phyloP scores from a whole-genome alignment of 2,329 filamentous ascomycete genomes.

The Macrophomina tecta region DNA sequence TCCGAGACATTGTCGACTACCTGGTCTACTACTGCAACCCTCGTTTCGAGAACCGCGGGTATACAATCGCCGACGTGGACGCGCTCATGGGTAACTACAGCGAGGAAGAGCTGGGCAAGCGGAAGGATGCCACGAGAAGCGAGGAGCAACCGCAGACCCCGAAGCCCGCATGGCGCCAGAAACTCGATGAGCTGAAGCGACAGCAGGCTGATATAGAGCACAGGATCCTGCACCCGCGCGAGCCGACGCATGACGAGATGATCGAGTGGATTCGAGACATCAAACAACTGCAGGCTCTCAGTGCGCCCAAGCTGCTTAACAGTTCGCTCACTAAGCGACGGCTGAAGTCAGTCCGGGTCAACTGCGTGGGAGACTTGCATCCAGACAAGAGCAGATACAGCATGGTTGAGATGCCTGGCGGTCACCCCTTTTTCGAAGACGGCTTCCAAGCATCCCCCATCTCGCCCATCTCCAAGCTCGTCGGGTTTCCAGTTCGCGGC shows the following conservation, averaged over 20 bases:
- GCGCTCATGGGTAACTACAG: not conserved
- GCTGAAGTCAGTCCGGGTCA: conserved; percentile 9
- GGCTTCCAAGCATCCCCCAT: conserved; percentile 1
- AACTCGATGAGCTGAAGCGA: conserved; percentile 7
- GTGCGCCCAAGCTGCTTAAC: conserved; percentile 3
- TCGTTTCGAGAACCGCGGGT: not conserved
- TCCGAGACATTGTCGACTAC: conserved; percentile 9
- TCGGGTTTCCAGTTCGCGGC: conserved; percentile 3
- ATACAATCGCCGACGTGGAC: conserved; percentile 8
- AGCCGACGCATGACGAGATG: conserved; percentile 3
- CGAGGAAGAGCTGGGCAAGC: not conserved
- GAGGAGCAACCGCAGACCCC: not conserved
- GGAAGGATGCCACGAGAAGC: not conserved
- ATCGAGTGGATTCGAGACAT: conserved; percentile 5
- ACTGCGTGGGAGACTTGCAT: conserved; percentile 13
- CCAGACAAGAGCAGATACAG: not conserved
- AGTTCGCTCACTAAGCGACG: not conserved
- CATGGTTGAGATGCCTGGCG: not conserved
- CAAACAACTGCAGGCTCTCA: not conserved
- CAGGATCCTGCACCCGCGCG: conserved; percentile 4
- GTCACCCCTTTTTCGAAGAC: conserved; percentile 11
- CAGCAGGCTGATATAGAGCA: conserved; percentile 9
- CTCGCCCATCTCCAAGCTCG: conserved; percentile 17
- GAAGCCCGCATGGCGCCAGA: not conserved
- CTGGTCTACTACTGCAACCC: conserved; percentile 7